Conservation (phyloP, 2,329 filamentous ascomycete species). For the Aspergillus viridinutans region DNA sequence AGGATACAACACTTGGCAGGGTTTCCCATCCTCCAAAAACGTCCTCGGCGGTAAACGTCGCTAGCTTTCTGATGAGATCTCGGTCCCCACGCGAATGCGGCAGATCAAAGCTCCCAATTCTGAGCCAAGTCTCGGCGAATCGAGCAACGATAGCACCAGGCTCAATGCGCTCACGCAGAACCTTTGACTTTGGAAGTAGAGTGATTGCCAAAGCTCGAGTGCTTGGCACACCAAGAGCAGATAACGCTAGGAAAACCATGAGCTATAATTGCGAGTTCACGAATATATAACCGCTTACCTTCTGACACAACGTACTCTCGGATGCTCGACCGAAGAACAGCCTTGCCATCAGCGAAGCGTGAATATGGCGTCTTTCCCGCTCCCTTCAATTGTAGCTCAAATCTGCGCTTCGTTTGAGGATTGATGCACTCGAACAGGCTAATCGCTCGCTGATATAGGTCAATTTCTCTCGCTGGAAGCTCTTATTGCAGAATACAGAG, state of each 20-base stretch:
- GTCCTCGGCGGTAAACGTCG: slow-evolving; percentile 80
- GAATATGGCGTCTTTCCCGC: slow-evolving; percentile 92
- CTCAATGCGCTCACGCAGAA: slow-evolving; percentile 75
- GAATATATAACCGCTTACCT: slow-evolving; percentile 37
- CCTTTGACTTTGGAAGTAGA: slow-evolving; percentile 66
- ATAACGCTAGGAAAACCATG: slow-evolving; percentile 47
- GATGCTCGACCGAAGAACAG: slow-evolving; percentile 87
- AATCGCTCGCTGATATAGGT: slow-evolving; percentile 62
- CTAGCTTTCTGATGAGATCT: slow-evolving; percentile 65
- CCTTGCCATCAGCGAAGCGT: slow-evolving; percentile 92
- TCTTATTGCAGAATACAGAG: slow-evolving; percentile 1
- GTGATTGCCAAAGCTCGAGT: slow-evolving; percentile 83
- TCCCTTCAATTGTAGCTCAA: slow-evolving; percentile 92
- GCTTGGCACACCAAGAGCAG: slow-evolving; percentile 78
- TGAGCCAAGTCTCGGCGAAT: slow-evolving; percentile 86
- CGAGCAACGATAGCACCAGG: slow-evolving; percentile 89
- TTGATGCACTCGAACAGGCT: slow-evolving; percentile 89
- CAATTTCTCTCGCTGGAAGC: neutral
- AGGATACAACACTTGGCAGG: slow-evolving; percentile 58
- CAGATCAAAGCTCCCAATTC: slow-evolving; percentile 96
- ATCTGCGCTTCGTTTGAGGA: slow-evolving; percentile 63
- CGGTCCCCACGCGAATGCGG: slow-evolving; percentile 76
- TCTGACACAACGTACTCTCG: slow-evolving; percentile 93
- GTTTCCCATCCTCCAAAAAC: slow-evolving; percentile 84
- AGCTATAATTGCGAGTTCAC: neutral